phyloP scores from a whole-genome alignment of 2,329 filamentous ascomycete species.

The Colletotrichum falcatum region DNA sequence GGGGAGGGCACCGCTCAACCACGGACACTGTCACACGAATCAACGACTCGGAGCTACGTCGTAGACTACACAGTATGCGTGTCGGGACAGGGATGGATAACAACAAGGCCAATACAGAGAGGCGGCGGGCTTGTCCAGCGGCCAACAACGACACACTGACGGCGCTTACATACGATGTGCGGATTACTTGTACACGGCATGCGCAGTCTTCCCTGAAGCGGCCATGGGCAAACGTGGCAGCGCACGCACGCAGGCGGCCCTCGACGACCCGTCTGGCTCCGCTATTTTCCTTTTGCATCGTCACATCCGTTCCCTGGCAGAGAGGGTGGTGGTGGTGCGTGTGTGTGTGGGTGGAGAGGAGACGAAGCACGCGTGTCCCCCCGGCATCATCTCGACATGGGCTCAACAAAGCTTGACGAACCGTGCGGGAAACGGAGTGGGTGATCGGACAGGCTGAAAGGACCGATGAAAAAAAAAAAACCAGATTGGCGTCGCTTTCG shows the following conservation, averaged over 20 bases:
- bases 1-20: too few species aligned
- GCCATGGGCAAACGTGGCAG: too few species aligned
- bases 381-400: neutral
- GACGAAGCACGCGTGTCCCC: too few species aligned
- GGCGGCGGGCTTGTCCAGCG: neutral
- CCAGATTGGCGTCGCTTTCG: neutral
- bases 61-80: too few species aligned
- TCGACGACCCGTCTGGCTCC: neutral
- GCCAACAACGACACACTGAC: neutral
- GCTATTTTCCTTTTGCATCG: neutral
- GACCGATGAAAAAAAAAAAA: neutral
- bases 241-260: too few species aligned
- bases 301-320: neutral
- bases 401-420: neutral
- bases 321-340: too few species aligned
- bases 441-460: neutral
- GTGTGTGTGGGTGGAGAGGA: too few species aligned
- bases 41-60: neutral
- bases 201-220: too few species aligned
- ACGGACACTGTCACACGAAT: neutral
- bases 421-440: too few species aligned
- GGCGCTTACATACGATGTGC: neutral
- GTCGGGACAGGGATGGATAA: too few species aligned
- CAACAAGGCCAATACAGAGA: neutral
- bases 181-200: neutral